These are phyloP conservation scores for Diaporthe australafricana DNA, from an alignment of 2,329 filamentous ascomycete genomes.

Conservation along the genomic window DNA sequence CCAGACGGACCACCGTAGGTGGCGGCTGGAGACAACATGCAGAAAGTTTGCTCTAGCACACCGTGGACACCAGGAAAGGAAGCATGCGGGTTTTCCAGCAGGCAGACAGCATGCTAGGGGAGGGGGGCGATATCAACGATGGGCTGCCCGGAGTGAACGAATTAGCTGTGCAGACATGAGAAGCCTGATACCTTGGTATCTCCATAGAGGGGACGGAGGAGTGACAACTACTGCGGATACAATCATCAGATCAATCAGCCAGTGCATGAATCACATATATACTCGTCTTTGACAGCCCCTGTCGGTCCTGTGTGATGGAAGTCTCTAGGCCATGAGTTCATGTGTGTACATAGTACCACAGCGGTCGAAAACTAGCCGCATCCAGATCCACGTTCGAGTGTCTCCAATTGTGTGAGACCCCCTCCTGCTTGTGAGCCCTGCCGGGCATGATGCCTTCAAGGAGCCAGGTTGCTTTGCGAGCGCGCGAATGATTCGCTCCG, in stretches of 20 bases:
- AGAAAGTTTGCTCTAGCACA: background rate
- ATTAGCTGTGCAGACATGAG: background rate
- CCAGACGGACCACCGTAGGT: background rate
- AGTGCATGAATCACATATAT: background rate
- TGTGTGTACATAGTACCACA: background rate
- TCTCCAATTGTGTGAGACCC: conserved; percentile 24
- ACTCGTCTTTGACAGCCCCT: background rate
- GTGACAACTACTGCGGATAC: background rate
- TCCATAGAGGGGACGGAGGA: background rate
- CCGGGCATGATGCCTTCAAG: background rate
- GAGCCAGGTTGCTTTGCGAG: background rate
- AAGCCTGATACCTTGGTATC: background rate
- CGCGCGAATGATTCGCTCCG: background rate
- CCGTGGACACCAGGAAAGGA: background rate
- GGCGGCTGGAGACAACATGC: background rate
- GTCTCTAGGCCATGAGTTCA: background rate
- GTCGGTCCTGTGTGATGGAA: background rate
- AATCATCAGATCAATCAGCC: background rate
- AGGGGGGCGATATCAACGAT: background rate
- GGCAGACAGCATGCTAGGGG: too few species aligned
- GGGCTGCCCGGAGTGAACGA: background rate
- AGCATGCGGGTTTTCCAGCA: background rate
- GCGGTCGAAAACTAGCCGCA: background rate
- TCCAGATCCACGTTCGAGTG: background rate
- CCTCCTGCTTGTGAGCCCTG: conserved; percentile 13